Percentiles rank a stretch among this genome's conserved stretches.
These are phyloP conservation scores for Botrytis porri DNA, from an alignment of 2,329 filamentous ascomycete species.

Conservation along the genomic window DNA sequence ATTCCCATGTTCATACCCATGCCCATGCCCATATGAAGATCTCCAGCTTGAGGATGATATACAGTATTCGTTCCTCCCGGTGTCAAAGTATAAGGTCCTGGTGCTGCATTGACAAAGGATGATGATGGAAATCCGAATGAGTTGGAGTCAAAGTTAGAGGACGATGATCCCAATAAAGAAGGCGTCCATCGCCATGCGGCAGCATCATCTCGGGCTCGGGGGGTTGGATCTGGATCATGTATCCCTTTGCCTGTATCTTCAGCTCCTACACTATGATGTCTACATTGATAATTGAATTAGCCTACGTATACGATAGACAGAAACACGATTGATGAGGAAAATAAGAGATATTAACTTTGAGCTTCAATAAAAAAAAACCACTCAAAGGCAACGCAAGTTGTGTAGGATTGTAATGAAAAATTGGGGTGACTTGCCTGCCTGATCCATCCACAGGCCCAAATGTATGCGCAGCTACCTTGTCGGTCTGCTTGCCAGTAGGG, in stretches of 20 bases:
- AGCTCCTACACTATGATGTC: slow-evolving; percentile 34
- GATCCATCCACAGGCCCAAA: slow-evolving; percentile 29
- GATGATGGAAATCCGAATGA: slow-evolving; percentile 73
- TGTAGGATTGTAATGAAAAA: background rate
- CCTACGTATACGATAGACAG: background rate
- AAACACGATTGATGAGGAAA: background rate
- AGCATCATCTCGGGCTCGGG: slow-evolving; percentile 72
- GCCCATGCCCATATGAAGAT: slow-evolving; percentile 78
- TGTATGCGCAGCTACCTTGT: slow-evolving; percentile 26
- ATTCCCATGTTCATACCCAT: slow-evolving; percentile 58
- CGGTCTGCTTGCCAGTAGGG: slow-evolving; percentile 41
- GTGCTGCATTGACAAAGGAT: slow-evolving; percentile 73
- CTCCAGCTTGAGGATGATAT: slow-evolving; percentile 79
- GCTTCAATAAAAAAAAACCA: background rate
- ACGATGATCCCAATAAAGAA: slow-evolving; percentile 68
- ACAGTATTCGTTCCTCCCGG: slow-evolving; percentile 76
- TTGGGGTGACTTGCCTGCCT: slow-evolving; percentile 29
- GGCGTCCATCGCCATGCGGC: slow-evolving; percentile 88
- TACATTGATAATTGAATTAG: slow-evolving; percentile 20
- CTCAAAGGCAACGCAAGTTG: background rate
- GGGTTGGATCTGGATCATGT: slow-evolving; percentile 81
- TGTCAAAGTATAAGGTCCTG: slow-evolving; percentile 85
- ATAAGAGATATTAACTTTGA: background rate
- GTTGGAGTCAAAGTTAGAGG: slow-evolving; percentile 82
- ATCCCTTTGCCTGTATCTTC: slow-evolving; percentile 43